These are phyloP conservation scores for Wallacemonas sp. DNA, from an alignment of 208 protist genomes.

Conservation along the genomic window DNA sequence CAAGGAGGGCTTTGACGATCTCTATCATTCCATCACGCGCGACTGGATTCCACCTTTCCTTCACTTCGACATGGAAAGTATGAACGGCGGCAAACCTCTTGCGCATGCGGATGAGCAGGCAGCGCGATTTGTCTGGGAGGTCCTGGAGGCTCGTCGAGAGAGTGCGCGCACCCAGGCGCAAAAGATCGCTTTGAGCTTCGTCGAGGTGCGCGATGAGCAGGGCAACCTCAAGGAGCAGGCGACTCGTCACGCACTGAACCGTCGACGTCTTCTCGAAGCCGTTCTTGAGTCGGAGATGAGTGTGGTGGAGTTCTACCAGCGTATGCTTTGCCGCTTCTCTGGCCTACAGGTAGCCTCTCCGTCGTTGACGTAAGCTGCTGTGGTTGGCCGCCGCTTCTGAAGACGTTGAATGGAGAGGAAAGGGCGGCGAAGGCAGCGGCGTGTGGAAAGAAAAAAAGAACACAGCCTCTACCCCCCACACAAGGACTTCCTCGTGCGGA, in stretches of 20 bases:
- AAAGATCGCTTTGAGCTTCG: neutral
- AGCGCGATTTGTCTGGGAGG: neutral
- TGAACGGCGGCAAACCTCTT: no score
- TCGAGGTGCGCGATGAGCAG: neutral
- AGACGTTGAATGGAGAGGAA: neutral
- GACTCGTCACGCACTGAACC: neutral
- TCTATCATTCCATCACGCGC: constrained; percentile 8
- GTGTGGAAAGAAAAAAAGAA: neutral
- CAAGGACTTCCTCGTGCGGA: neutral
- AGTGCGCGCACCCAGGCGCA: neutral
- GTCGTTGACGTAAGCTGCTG: no score
- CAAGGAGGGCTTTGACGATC: constrained; percentile 1
- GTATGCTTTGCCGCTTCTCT: constrained; percentile 6
- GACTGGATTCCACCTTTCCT: neutral
- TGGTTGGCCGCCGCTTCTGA: no score
- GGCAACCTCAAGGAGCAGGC: neutral
- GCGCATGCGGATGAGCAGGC: neutral
- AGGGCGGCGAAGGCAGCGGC: neutral
- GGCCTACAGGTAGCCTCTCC: neutral
- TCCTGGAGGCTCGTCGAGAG: neutral
- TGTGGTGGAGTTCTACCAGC: constrained; percentile 3
- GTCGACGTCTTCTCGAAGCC: neutral
- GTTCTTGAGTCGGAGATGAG: constrained; percentile 1
- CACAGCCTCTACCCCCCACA: no score
- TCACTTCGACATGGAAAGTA: neutral